A percentile compares a stretch with the other conserved stretches of the same genome.
These are phyloP conservation scores for Starmerella potacharoeniae DNA, from an alignment of 805 yeast genomes.

Conservation along the genomic window DNA sequence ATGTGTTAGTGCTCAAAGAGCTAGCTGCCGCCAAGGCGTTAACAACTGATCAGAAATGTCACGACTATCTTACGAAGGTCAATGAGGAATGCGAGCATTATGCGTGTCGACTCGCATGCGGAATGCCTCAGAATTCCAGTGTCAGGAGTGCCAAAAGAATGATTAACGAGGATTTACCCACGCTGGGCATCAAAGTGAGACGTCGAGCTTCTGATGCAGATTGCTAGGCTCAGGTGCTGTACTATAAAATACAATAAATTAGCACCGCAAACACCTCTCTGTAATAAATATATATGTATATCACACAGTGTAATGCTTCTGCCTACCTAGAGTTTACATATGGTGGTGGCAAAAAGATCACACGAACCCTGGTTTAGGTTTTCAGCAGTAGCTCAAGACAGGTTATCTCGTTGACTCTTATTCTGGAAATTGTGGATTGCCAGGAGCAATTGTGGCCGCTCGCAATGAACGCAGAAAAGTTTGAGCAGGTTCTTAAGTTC, in stretches of 20 bases:
- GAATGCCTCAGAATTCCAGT: neutral
- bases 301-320: no score
- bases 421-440: neutral
- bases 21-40: neutral
- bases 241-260: no score
- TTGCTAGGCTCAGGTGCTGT: no score
- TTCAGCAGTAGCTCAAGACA: neutral
- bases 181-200: no score
- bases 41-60: neutral
- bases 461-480: slow-evolving; percentile 8
- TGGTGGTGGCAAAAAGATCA: no score
- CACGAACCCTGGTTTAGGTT: neutral
- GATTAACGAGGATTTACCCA: no score
- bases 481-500: slow-evolving; percentile 9
- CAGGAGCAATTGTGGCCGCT: neutral
- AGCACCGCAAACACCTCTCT: no score
- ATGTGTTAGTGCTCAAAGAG: neutral
- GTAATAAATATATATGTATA: no score
- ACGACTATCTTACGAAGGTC: neutral
- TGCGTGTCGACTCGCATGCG: neutral
- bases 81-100: neutral
- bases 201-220: no score
- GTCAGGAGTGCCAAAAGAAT: no score
- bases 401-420: neutral
- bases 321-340: no score